Base-by-base conservation (phyloP, 2,329 filamentous ascomycete genomes). In the Metarhizium humberi region DNA sequence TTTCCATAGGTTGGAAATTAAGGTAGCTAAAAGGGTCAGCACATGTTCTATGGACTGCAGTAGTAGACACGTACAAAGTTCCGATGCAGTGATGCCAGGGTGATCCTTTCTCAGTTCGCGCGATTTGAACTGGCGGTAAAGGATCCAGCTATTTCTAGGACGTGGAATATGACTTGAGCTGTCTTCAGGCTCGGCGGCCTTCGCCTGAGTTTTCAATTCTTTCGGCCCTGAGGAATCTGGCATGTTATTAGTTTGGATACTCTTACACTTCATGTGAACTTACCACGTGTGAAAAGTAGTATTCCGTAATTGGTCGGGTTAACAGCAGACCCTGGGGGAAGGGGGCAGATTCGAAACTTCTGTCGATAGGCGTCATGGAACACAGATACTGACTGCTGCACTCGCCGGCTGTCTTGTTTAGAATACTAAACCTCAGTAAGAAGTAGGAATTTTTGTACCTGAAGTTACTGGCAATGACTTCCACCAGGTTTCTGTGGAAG, bases 61-160 rank as follows among this genome's bases (percentile, higher is more conserved):
- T 43, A 43, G 10, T 14, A 14, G 5, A 14, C 16, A 25, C 69
- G 55, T 59, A 71, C 69, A 69, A 20, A 71, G 62, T 30, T 67
- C 61, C 1, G 61, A 60, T 3, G 64, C 64, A 6, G 63, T 66
- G n/a, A 67, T 60, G 0, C 57, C 58, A 6, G 64, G 62, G 50
- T 64, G 56, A 7, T 55, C 54, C 13, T 61, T 54, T 11, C 56
- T 60, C 29, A 71, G 52, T 29, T 63, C 57, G 11, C 58, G 57
- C 3, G 62, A 64, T 13, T 64, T 63, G 6, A 63, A 57, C 32
- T 67, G 63, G 13, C 68, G 66, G 50, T 70, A 71, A 2, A 71
- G 58, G 47, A 70, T 70, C 63, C 64, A 71, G 34, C 62, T 60
- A 49, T 71, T 71, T 40, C 62, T 59, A 3, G 67, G 66, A 4